phyloP scores from a whole-genome alignment of 2,329 filamentous ascomycete genomes.

The Penicillium sp. region DNA sequence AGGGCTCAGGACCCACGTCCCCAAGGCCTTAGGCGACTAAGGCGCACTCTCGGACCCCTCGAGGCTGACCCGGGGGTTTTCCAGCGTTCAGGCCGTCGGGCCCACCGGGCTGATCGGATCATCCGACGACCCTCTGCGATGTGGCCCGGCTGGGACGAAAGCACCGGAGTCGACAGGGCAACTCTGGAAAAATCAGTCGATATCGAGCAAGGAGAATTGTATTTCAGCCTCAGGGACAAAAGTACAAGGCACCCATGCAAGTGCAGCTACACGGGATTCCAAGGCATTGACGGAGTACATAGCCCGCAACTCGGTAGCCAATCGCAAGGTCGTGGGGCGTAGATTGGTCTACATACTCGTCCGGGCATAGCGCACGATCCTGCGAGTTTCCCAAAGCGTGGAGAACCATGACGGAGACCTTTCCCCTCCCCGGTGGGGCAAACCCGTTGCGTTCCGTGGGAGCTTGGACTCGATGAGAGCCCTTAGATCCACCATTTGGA shows the following conservation, averaged over 20 bases:
- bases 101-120: background rate
- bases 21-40: background rate
- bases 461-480: constrained; percentile 17
- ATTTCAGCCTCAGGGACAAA: constrained; percentile 6
- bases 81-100: background rate
- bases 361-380: constrained; percentile 12
- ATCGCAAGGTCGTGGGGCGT: constrained; percentile 1
- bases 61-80: constrained; percentile 15
- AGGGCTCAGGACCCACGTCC: constrained; percentile 6
- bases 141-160: background rate
- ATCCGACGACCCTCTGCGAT: background rate
- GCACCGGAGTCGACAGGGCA: background rate
- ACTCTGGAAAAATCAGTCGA: background rate
- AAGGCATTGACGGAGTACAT: background rate
- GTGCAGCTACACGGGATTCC: background rate
- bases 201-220: background rate
- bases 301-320: constrained; percentile 6
- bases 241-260: background rate
- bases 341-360: background rate
- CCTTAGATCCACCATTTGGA: constrained; percentile 14
- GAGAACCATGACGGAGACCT: constrained; percentile 1
- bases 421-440: constrained; percentile 13
- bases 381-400: constrained; percentile 12
- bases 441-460: constrained; percentile 20
- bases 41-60: constrained; percentile 15